A percentile compares a stretch with the other conserved stretches of the same genome.
These are phyloP conservation scores for Ramichloridium luteum DNA, from an alignment of 2,329 filamentous ascomycete genomes.

Conservation along the genomic window DNA sequence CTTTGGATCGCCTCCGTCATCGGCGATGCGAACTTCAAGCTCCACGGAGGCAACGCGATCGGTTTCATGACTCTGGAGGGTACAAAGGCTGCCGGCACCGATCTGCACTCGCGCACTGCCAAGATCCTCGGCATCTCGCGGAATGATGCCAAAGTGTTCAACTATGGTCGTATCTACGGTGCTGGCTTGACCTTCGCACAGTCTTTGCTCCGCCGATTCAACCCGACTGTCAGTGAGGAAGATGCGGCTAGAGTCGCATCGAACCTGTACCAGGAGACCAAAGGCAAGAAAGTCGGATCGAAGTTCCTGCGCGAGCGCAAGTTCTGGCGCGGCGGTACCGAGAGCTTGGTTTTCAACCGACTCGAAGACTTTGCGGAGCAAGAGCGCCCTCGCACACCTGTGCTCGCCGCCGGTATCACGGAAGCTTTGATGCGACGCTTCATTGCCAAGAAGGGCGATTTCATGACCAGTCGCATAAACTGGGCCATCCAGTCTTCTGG, in stretches of 20 bases:
- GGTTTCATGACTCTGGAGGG: constrained; percentile 99
- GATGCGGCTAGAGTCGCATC: constrained; percentile 65
- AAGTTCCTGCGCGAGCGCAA: constrained; percentile 58
- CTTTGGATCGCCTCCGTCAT: constrained; percentile 95
- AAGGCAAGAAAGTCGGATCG: constrained; percentile 72
- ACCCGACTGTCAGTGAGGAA: constrained; percentile 66
- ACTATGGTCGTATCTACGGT: constrained; percentile 98
- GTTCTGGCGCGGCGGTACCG: constrained; percentile 94
- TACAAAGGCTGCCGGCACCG: constrained; percentile 84
- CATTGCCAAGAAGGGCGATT: constrained; percentile 68
- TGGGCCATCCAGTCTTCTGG: constrained; percentile 98
- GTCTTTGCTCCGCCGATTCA: constrained; percentile 85
- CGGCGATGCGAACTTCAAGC: constrained; percentile 84
- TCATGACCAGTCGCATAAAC: constrained; percentile 93
- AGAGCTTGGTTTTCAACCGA: constrained; percentile 97
- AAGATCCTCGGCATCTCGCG: constrained; percentile 84
- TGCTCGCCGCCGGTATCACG: constrained; percentile 88
- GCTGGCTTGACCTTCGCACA: constrained; percentile 88
- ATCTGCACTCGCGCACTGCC: constrained; percentile 88
- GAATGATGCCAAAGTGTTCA: constrained; percentile 95
- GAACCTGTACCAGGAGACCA: constrained; percentile 77
- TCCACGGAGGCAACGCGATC: constrained; percentile 93
- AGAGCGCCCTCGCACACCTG: constrained; percentile 77
- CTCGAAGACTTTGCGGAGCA: constrained; percentile 97
- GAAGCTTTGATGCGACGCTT: constrained; percentile 84